These are phyloP conservation scores for Pulveroboletus sp. DNA, from an alignment of 768 basidiomycete genomes.

Conservation along the genomic window DNA sequence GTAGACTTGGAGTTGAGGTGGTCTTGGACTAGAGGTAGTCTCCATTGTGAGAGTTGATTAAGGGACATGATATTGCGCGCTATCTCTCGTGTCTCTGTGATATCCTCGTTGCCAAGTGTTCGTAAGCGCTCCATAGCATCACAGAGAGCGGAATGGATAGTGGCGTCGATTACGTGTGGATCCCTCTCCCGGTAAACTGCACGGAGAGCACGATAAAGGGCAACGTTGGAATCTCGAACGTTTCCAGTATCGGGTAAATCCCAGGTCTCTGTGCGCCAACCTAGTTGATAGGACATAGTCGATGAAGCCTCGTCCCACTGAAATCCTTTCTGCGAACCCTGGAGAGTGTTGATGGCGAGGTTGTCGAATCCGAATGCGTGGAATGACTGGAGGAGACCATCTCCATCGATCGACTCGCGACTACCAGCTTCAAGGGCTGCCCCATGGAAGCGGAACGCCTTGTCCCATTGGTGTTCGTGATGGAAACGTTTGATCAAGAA, in stretches of 20 bases:
- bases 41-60: conserved; percentile 69
- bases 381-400: conserved; percentile 73
- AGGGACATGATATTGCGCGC: conserved; percentile 76
- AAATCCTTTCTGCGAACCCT: conserved; percentile 35
- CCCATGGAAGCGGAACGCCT: conserved; percentile 86
- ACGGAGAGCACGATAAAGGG: conserved; percentile 75
- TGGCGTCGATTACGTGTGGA: conserved; percentile 39
- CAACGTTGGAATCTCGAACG: conserved; percentile 43
- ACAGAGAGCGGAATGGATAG: conserved; percentile 47
- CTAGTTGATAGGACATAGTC: conserved; percentile 69
- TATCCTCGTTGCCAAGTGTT: conserved; percentile 68
- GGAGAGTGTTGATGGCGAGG: conserved; percentile 71
- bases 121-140: conserved; percentile 64
- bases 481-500: conserved; percentile 83
- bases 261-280: conserved; percentile 95
- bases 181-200: conserved; percentile 80
- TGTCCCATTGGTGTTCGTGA: conserved; percentile 91
- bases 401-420: conserved; percentile 39
- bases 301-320: conserved; percentile 31
- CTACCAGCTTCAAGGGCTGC: conserved; percentile 69
- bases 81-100: conserved; percentile 67
- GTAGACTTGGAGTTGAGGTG: conserved; percentile 31
- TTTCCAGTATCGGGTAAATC: conserved; percentile 69
- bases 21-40: conserved; percentile 27
- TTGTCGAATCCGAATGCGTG: conserved; percentile 88